phyloP scores from a whole-genome alignment of 371 early-diverging fungal species.

The Mucor piriformis region DNA sequence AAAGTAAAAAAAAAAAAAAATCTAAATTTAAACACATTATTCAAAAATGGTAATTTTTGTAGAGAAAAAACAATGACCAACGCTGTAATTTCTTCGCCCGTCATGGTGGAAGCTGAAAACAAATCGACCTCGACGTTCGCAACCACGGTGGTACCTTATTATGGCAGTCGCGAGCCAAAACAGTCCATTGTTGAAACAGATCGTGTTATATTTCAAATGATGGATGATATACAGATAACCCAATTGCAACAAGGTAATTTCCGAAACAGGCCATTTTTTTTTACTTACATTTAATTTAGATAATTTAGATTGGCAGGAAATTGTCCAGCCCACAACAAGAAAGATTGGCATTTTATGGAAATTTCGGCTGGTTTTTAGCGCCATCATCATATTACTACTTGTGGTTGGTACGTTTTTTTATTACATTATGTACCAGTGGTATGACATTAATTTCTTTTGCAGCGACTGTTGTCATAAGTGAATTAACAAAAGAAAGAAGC shows the following conservation, averaged over 20 bases:
- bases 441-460: not conserved
- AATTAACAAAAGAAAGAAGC: slow-evolving; percentile 19
- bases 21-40: not conserved
- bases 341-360: slow-evolving; percentile 7
- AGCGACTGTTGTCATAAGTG: slow-evolving; percentile 24
- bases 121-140: not conserved
- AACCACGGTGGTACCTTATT: slow-evolving; percentile 14
- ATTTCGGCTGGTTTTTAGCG: slow-evolving; percentile 8
- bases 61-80: not conserved
- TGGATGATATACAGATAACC: slow-evolving; percentile 15
- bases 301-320: not conserved
- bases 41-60: not conserved
- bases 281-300: too few relatives aligned
- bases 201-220: slow-evolving; percentile 23
- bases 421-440: not conserved
- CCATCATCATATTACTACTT: slow-evolving; percentile 20
- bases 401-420: slow-evolving; percentile 21
- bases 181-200: slow-evolving; percentile 21
- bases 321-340: not conserved
- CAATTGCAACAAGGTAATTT: not conserved
- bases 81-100: not conserved
- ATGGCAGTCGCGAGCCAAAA: slow-evolving; percentile 22
- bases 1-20: not conserved
- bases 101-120: not conserved
- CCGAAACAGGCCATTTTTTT: not conserved